These are phyloP conservation scores for Tricholoma sp. DNA, from an alignment of 768 basidiomycete genomes.

Conservation along the genomic window DNA sequence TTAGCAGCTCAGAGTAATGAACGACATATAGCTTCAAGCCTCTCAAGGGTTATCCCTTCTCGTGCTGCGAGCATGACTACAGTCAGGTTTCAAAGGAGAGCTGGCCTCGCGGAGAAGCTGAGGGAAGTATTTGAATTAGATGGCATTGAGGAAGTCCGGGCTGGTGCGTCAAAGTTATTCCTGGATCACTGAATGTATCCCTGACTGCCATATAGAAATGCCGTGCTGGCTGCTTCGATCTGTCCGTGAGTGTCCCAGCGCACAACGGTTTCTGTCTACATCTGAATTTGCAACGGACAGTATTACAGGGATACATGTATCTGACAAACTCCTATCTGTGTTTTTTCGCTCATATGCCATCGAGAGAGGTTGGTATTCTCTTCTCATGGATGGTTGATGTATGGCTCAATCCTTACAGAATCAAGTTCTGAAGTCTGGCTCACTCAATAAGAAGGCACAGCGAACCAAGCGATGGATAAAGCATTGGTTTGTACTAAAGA, in stretches of 20 bases:
- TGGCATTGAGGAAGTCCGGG: constrained; percentile 79
- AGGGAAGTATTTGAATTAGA: constrained; percentile 82
- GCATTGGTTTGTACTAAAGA: constrained; percentile 96
- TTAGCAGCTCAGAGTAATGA: constrained; percentile 2
- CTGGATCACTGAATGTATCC: neutral
- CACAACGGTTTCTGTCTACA: neutral
- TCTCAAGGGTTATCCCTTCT: constrained; percentile 21
- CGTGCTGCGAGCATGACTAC: constrained; percentile 68
- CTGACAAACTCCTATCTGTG: constrained; percentile 90
- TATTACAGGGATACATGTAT: constrained; percentile 97
- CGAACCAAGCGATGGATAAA: constrained; percentile 90
- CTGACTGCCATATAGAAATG: constrained; percentile 54
- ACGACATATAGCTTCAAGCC: neutral
- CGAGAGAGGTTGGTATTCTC: constrained; percentile 61
- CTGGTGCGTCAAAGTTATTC: constrained; percentile 44
- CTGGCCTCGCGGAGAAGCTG: constrained; percentile 80
- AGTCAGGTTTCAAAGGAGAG: constrained; percentile 61
- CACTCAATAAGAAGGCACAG: constrained; percentile 81
- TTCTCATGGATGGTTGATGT: neutral
- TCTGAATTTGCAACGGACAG: constrained; percentile 30
- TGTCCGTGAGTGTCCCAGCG: constrained; percentile 56
- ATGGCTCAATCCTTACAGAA: constrained; percentile 45
- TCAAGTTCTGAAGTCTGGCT: constrained; percentile 89
- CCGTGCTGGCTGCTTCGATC: constrained; percentile 92
- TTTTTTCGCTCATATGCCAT: constrained; percentile 95